These are phyloP conservation scores for Lactuca sativa DNA, from an alignment of 129 eudicot species.

Conservation along the genomic window DNA sequence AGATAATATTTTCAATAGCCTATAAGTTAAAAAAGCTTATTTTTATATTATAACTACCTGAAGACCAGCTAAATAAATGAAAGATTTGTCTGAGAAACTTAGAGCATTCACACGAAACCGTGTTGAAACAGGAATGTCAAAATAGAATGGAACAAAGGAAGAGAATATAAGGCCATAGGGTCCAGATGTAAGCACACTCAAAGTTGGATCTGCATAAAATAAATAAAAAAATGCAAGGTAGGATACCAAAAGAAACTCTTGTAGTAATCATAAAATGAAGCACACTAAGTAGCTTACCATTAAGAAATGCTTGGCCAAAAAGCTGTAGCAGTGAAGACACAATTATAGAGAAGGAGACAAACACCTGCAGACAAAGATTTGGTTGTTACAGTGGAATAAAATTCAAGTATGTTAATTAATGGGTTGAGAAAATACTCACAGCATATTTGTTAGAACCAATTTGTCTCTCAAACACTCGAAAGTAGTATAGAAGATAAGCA, in stretches of 20 bases:
- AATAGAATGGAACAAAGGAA: conserved; percentile 83
- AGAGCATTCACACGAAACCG: conserved; percentile 75
- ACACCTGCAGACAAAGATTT: conserved; percentile 58
- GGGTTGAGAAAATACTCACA: conserved; percentile 48
- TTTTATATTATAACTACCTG: conserved; percentile 53
- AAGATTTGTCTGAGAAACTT: conserved; percentile 88
- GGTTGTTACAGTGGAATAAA: background rate
- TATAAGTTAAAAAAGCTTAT: background rate
- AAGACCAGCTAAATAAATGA: conserved; percentile 92
- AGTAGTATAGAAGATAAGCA: conserved; percentile 82
- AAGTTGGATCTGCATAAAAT: conserved; percentile 71
- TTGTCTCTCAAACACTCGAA: conserved; percentile 97
- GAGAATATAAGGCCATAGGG: conserved; percentile 93
- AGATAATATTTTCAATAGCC: conserved; percentile 1
- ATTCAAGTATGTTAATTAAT: conserved; percentile 17
- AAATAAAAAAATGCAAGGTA: conserved; percentile 6
- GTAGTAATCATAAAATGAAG: background rate
- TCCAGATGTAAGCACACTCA: conserved; percentile 72
- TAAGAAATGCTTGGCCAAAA: conserved; percentile 55
- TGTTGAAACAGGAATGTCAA: conserved; percentile 92
- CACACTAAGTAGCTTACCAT: conserved; percentile 39
- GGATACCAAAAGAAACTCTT: background rate
- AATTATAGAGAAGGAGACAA: conserved; percentile 61
- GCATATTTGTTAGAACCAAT: conserved; percentile 91
- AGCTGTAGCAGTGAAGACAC: conserved; percentile 67